Evolutionary conservation across 139 green algal genomes (phyloP), one percentile per base, ranked within the genome.

Genomic region (Edaphochlamys debaryana): DNA sequence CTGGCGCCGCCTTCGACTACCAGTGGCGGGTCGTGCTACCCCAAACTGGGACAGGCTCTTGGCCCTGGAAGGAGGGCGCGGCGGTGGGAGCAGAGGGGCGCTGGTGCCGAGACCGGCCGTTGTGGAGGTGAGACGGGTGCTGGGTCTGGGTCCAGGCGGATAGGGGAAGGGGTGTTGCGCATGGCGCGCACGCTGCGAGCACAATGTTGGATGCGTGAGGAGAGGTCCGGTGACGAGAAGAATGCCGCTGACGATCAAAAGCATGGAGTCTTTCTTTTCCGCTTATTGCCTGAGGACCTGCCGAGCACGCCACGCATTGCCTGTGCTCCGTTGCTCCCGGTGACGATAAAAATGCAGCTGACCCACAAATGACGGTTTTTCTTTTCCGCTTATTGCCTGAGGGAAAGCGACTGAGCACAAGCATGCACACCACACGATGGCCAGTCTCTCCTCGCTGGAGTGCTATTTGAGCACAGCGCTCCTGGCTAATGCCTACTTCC

Each of bases 1-100:
- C 83, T 41, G 77, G 87, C 25, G 54, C 81, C 0, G 62, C 87
- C 4, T 96, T 90, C 62, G 93, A 97, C 85, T 93, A 93, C 87
- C 78, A 86, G 40, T 94, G 87, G 86, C 79, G 84, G 20, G 85
- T 94, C 11, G 38, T 25, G 37, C 52, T 91, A 68, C 86, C 92
- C 32, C 32, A 67, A 30, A 42, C n/a, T 79, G n/a, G n/a, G n/a
- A n/a, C n/a, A n/a, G n/a, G n/a, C n/a, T n/a, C n/a, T n/a, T 19
- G 62, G 32, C 19, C 8, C 2, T 22, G 40, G 63, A 54, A 40
- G 15, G 71, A 50, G 58, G 63, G 38, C 60, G 78, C 45, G 41
- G 71, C 67, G n/a, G 64, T 5, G 25, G n/a, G 62, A 13, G 45
- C 6, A 19, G 40, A 9, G 2, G 38, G 70, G 4, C 2, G 5